Conservation (phyloP, 2,329 filamentous ascomycete genomes). For the Sarocladiaceae sp. region DNA sequence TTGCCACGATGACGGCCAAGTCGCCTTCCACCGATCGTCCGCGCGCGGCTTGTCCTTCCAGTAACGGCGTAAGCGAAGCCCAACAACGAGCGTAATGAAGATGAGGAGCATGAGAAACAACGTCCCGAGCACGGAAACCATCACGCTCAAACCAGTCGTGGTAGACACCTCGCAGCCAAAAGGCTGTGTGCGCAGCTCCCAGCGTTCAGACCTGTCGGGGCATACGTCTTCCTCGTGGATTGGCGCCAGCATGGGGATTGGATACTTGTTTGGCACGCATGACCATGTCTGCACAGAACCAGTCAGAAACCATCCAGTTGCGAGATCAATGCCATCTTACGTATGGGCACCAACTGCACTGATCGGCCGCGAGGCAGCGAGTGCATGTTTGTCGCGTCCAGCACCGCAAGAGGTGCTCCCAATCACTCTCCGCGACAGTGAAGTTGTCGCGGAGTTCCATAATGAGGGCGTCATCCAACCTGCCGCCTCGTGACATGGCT, state of each 20-base stretch:
- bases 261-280: constrained; percentile 45
- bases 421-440: constrained; percentile 19
- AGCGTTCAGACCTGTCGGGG: constrained; percentile 39
- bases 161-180: constrained; percentile 30
- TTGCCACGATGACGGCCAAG: constrained; percentile 12
- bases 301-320: background rate
- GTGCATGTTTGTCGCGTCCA: constrained; percentile 45
- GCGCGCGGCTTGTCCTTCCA: constrained; percentile 15
- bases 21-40: constrained; percentile 12
- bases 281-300: constrained; percentile 37
- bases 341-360: constrained; percentile 49
- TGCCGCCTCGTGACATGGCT: too few relatives aligned
- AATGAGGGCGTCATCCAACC: background rate
- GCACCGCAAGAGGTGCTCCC: constrained; percentile 40
- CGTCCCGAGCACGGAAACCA: constrained; percentile 22
- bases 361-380: constrained; percentile 34
- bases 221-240: constrained; percentile 44
- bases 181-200: constrained; percentile 30
- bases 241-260: constrained; percentile 42
- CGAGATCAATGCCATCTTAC: constrained; percentile 25
- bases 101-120: constrained; percentile 20
- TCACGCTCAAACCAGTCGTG: constrained; percentile 24
- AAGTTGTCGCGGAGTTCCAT: constrained; percentile 22
- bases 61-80: constrained; percentile 17
- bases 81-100: constrained; percentile 16